These are phyloP conservation scores for Wickerhamomyces queroliae DNA, from an alignment of 805 yeast genomes.

Conservation along the genomic window DNA sequence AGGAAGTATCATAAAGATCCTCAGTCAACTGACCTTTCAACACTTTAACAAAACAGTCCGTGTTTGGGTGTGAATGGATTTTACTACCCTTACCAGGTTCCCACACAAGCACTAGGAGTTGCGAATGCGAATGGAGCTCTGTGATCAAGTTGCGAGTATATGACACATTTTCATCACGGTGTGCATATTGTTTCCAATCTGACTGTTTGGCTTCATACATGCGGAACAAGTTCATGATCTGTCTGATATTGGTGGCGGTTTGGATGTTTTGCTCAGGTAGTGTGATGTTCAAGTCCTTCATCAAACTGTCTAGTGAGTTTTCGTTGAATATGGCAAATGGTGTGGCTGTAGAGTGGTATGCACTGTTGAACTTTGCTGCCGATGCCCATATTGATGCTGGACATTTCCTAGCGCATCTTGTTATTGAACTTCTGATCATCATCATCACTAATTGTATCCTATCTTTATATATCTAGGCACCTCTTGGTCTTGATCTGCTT, in stretches of 20 bases:
- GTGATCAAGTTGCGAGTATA: conserved; percentile 34
- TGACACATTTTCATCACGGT: conserved; percentile 29
- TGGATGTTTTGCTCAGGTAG: conserved; percentile 1
- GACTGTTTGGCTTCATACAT: conserved; percentile 28
- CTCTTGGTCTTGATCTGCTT: too few relatives aligned
- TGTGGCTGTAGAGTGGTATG: neutral
- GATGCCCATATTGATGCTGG: too few relatives aligned
- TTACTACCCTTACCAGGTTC: conserved; percentile 37
- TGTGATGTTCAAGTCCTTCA: conserved; percentile 3
- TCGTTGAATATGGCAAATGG: neutral
- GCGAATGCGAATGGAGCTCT: conserved; percentile 36
- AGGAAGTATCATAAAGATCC: conserved; percentile 5
- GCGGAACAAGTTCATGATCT: conserved; percentile 9
- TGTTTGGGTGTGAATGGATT: conserved; percentile 44
- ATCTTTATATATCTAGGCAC: too few relatives aligned
- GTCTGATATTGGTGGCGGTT: conserved; percentile 6
- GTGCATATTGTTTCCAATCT: conserved; percentile 38
- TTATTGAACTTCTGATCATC: neutral
- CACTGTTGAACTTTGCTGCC: too few relatives aligned
- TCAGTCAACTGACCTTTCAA: conserved; percentile 25
- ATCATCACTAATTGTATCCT: too few relatives aligned
- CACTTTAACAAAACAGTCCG: conserved; percentile 44
- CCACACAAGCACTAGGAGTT: conserved; percentile 39
- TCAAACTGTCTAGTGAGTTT: neutral
- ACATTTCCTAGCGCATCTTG: neutral